phyloP scores from a whole-genome alignment of 805 yeast genomes.

The Yamadazyma laniorum region DNA sequence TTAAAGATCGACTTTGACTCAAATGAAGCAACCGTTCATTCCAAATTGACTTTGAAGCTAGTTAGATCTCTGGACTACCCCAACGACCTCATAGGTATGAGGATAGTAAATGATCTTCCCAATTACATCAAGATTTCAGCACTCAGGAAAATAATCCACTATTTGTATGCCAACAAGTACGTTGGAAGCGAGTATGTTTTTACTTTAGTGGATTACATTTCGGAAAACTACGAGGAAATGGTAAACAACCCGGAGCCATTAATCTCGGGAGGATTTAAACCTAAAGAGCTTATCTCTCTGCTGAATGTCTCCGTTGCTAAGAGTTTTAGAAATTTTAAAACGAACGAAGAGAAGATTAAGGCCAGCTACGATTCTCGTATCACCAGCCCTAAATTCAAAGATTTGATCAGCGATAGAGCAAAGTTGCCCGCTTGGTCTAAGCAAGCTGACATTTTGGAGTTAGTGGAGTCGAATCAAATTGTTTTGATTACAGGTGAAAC shows the following conservation, averaged over 20 bases:
- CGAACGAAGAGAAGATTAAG: slow-evolving; percentile 17
- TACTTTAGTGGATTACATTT: slow-evolving; percentile 75
- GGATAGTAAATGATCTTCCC: slow-evolving; percentile 55
- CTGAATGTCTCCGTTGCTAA: slow-evolving; percentile 1
- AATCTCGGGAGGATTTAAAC: background rate
- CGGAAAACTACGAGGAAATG: slow-evolving; percentile 55
- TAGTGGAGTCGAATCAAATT: slow-evolving; percentile 59
- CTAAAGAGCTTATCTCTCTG: background rate
- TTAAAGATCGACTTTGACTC: slow-evolving; percentile 7
- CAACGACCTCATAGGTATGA: slow-evolving; percentile 64
- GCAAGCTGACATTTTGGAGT: slow-evolving; percentile 50
- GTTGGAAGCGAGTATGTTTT: slow-evolving; percentile 72
- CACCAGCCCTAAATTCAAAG: slow-evolving; percentile 29
- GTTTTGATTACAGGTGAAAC: slow-evolving; percentile 92
- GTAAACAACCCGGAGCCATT: slow-evolving; percentile 77
- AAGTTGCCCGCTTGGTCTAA: slow-evolving; percentile 84
- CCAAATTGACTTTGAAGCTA: slow-evolving; percentile 7
- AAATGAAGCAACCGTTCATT: background rate
- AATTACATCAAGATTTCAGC: slow-evolving; percentile 66
- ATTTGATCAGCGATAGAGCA: slow-evolving; percentile 44
- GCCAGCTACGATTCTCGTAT: slow-evolving; percentile 21
- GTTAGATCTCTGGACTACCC: slow-evolving; percentile 54
- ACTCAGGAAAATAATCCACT: slow-evolving; percentile 44
- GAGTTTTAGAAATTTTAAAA: slow-evolving; percentile 5
- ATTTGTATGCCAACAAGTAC: slow-evolving; percentile 41